Base-by-base conservation (phyloP, 352 stramenopile species). In the Bremia lactucae region DNA sequence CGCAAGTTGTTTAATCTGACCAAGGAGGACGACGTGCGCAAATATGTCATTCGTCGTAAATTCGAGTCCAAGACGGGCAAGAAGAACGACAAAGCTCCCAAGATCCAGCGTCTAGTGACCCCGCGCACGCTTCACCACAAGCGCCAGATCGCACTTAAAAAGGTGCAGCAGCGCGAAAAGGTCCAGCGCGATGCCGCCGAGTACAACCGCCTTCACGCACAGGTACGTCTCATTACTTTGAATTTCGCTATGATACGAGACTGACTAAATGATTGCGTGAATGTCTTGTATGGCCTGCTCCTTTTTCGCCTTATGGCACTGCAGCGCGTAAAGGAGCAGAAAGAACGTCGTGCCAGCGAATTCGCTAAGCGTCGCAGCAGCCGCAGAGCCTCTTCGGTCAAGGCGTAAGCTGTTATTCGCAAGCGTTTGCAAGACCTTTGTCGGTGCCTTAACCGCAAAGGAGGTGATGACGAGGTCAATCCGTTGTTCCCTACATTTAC, bases 81-180 rank as follows among this genome's bases (percentile, higher is more conserved):
- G 82, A 96, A 91, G 62, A 83, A 97, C 46, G 86, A 94, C 74
- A 99, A 99, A 86, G 80, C 89, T 28, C 96, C 97, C 49, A 98
- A 99, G 82, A 99, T 99, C 76, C 96, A 99, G 80, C 93, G 97
- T 82, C 84, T 99, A 36, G 87, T 99, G 38, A 99, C 97, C 50
- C 96, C 96, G 16, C 77, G 95, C 43, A 87, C 65, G 43, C 83
- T 99, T 46, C 93, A 98, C 75, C 92, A 97, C 83, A 97, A 97
- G 87, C 70, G 77, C 61, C 77, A 89, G 61, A 87, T 89, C 44
- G 73, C 76, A 43, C 64, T 82, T 15, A 88, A 86, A 68, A 93
- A 92, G 69, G 49, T 80, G 49, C 55, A 77, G 44, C 76, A 90
- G 68, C 81, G 81, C 68, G 81, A 93, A 59, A 93, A 95, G 74